Conservation (phyloP, 2,329 filamentous ascomycete species). For the Trichoderma citrinoviride region DNA sequence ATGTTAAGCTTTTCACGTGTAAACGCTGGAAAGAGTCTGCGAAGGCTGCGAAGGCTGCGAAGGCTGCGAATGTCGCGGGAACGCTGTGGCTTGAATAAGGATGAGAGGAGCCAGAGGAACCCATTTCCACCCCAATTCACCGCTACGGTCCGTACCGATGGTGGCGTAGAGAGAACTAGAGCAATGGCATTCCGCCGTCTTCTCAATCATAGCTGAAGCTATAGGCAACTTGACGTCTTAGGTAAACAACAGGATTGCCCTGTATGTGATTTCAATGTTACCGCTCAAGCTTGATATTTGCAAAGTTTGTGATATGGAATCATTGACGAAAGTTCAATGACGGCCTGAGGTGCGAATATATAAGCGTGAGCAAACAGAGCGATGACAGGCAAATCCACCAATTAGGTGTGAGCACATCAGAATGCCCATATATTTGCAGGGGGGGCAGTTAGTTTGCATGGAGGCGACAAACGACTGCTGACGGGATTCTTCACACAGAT, state of each 20-base stretch:
- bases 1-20: background rate
- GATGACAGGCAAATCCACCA: background rate
- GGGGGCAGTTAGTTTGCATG: too few relatives aligned
- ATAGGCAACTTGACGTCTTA: background rate
- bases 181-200: too few relatives aligned
- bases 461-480: too few relatives aligned
- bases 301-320: background rate
- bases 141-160: too few relatives aligned
- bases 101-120: background rate
- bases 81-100: too few relatives aligned
- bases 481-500: too few relatives aligned
- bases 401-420: background rate
- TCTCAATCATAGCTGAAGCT: too few relatives aligned
- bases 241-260: background rate
- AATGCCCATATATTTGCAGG: too few relatives aligned
- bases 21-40: background rate
- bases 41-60: too few relatives aligned
- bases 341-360: background rate
- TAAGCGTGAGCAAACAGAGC: background rate
- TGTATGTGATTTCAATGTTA: too few relatives aligned
- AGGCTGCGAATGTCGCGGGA: too few relatives aligned
- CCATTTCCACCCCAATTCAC: too few relatives aligned
- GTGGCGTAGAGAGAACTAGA: background rate
- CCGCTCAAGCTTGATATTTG: background rate
- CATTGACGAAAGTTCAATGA: background rate